Evolutionary conservation across 306 rosid species (phyloP), one percentile per base, ranked within the genome.

Genomic region (Trifolium fragiferum): DNA sequence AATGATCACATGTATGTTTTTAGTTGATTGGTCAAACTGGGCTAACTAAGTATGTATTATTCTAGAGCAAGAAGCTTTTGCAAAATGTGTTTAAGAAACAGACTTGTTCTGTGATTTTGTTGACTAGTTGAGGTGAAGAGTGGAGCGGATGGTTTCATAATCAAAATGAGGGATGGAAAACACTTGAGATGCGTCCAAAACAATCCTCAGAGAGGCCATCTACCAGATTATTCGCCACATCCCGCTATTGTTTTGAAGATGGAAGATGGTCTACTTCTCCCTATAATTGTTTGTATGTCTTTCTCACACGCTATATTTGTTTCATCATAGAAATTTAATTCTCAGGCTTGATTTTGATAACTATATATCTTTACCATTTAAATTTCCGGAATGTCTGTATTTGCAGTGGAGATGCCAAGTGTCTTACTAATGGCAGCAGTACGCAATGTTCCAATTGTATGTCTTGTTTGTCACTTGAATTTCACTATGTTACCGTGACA

Each of bases 401-500:
- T 84, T 82, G 81, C 90, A 94, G 98, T 87, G 95, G 98, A 94
- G 81, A 90, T 94, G 99, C 99, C 99, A 0, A 92, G 97, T 43
- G 90, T 87, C 71, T 81, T 94, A 72, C 90, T 94, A 37, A 81
- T 92, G 97, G 99, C 97, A 38, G 97, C 99, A 27, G 60, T 94
- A 75, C 95, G 96, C 84, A 89, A 94, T 78, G 97, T 90, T 86
- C 96, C 83, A 59, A 94, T 94, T 64, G 99, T 94, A 90, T 46
- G 93, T 73, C 8, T 50, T 75, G 43, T 62, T 64, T 73, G 43
- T 53, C 60, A 7, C 65, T 19, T 80, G 66, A 73, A 65, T 72
- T 69, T 38, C 40, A 12, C 59, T 37, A 15, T 33, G 13, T 80
- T 53, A 63, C 55, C 37, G 55, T 50, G 11, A 12, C 7, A 66